phyloP scores from a whole-genome alignment of 192 early-diverging fungal genomes.

The Backusella tarrabulga region DNA sequence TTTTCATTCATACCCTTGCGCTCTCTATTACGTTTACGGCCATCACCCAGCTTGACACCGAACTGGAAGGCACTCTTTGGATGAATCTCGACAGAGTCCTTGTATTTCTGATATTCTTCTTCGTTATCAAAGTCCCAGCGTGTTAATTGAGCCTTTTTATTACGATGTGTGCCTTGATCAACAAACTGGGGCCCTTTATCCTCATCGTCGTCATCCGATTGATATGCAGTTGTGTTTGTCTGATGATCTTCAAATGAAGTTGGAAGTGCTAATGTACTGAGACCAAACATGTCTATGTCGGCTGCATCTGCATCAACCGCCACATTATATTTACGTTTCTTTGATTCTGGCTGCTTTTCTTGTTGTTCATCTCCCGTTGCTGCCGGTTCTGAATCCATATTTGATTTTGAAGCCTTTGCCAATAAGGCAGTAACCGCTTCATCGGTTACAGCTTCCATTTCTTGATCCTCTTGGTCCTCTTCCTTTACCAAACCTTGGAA shows the following conservation, averaged over 20 bases:
- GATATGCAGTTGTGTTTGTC: constrained; percentile 50
- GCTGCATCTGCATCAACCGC: constrained; percentile 42
- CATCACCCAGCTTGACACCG: constrained; percentile 70
- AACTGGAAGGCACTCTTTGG: constrained; percentile 78
- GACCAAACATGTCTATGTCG: constrained; percentile 53
- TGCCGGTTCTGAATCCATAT: background rate
- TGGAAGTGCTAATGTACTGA: constrained; percentile 40
- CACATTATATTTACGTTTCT: constrained; percentile 24
- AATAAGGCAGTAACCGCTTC: constrained; percentile 11
- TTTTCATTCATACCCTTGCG: constrained; percentile 42
- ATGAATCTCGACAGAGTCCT: constrained; percentile 66
- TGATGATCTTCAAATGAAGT: constrained; percentile 35
- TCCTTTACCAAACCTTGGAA: constrained; percentile 19
- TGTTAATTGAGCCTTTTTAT: constrained; percentile 66
- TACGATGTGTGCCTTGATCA: constrained; percentile 68
- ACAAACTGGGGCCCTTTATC: constrained; percentile 45
- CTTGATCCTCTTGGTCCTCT: constrained; percentile 17
- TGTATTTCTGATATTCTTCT: constrained; percentile 73
- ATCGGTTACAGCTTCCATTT: constrained; percentile 14
- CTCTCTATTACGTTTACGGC: constrained; percentile 53
- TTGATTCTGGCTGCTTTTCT: constrained; percentile 4
- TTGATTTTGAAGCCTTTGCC: background rate
- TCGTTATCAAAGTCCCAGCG: constrained; percentile 81
- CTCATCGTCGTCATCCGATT: constrained; percentile 47
- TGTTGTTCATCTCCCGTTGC: background rate